These are phyloP conservation scores for Pythium dissimile DNA, from an alignment of 352 stramenopile species.

Conservation along the genomic window DNA sequence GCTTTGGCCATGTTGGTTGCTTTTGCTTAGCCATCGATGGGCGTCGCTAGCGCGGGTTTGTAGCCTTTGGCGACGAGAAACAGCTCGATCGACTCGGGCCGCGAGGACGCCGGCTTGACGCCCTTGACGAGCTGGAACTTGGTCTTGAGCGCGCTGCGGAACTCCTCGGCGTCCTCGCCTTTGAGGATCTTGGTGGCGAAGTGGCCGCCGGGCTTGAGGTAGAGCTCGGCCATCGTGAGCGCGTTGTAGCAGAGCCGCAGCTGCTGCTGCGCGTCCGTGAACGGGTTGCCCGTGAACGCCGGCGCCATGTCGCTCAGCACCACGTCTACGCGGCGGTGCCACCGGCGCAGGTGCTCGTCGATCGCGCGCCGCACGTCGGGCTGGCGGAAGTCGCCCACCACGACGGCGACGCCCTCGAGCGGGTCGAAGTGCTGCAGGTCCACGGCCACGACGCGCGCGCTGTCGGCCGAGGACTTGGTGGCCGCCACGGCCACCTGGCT, in stretches of 20 bases:
- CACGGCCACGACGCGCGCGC: conserved; percentile 60
- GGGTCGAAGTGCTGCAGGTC: conserved; percentile 72
- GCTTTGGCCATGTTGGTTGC: too few species aligned
- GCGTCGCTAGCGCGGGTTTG: conserved; percentile 18
- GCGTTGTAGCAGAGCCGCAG: conserved; percentile 84
- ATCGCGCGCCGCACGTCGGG: conserved; percentile 51
- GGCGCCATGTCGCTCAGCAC: conserved; percentile 89
- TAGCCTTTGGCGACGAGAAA: conserved; percentile 81
- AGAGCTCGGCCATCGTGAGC: conserved; percentile 81
- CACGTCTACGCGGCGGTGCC: conserved; percentile 49
- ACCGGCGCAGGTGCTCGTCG: conserved; percentile 33
- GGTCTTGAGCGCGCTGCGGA: conserved; percentile 68
- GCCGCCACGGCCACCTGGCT: conserved; percentile 77
- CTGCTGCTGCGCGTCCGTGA: conserved; percentile 74
- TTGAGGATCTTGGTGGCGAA: conserved; percentile 84
- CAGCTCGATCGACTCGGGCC: conserved; percentile 82
- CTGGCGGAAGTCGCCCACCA: conserved; percentile 85
- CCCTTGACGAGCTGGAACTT: conserved; percentile 69
- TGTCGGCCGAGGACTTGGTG: conserved; percentile 22
- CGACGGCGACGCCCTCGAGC: conserved; percentile 58
- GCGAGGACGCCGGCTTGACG: conserved; percentile 77
- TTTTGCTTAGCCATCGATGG: too few species aligned
- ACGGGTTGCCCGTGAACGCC: conserved; percentile 73
- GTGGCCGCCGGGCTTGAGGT: conserved; percentile 66
- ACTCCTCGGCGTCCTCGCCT: conserved; percentile 71